Evolutionary conservation across 352 stramenopile species (phyloP), one percentile per base, ranked within the genome.

Genomic region (Phytophthora ohioensis): DNA sequence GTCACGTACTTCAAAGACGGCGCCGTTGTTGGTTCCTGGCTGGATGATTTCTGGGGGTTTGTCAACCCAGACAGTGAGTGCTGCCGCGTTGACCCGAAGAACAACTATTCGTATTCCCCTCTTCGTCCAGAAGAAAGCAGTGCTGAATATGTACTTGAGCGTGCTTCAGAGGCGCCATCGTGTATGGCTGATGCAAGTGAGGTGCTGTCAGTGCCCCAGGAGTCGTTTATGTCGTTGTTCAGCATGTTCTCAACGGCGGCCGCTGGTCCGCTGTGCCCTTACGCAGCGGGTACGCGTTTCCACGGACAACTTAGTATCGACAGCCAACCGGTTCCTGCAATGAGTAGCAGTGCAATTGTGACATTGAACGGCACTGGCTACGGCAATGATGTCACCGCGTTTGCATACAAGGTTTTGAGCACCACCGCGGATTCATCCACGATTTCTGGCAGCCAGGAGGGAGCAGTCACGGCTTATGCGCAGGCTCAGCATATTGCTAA

Each of bases 31-130:
- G 78, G 76, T 34, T 94, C 87, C 38, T 94, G 87, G 87, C 68
- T 93, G 17, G 87, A 94, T 69, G 80, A 92, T 57, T 91, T 92
- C 68, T 93, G 85, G 85, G 43, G 65, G 6, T 94, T 93, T 70
- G 67, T 86, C 41, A 78, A 81, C 11, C 72, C 84, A 9, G 75
- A 85, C 35, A 89, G 49, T 39, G 87, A 91, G 63, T 94, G 87
- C 59, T 94, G 87, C 41, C 82, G 82, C 6, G 69, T 92, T 35
- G 73, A 92, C 30, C 17, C 41, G 3, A 60, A 58, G 27, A 73
- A 80, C 10, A 62, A 63, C 38, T 76, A 76, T 4, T 53, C 69
- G 5, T 94, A 91, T 67, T 59, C 82, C 3, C 78, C 84, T 35
- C 72, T 85, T 35, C 36, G 62, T 3, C 47, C 72, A 8, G 64